These are phyloP conservation scores for Phytophthora nicotianae DNA, from an alignment of 352 stramenopile genomes.

Conservation along the genomic window DNA sequence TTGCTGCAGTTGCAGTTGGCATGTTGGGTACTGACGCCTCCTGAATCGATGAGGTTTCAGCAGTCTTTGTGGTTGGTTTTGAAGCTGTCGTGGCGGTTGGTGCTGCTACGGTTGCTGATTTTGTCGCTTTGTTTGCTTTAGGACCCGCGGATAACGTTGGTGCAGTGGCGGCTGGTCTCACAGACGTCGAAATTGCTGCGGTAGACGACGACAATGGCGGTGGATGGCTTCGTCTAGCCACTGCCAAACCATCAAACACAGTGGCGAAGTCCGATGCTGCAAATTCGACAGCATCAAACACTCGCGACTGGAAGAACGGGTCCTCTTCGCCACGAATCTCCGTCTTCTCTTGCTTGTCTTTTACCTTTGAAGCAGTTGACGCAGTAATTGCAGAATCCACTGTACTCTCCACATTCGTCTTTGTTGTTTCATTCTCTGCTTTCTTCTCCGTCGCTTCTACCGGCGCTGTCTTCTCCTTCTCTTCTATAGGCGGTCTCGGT, in stretches of 20 bases:
- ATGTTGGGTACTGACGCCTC: neutral
- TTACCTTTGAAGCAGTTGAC: neutral
- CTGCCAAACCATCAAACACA: conserved; percentile 39
- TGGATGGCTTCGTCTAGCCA: conserved; percentile 44
- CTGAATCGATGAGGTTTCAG: neutral
- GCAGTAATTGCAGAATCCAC: neutral
- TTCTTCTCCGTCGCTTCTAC: neutral
- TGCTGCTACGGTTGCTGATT: conserved; percentile 4
- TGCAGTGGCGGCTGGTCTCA: conserved; percentile 1
- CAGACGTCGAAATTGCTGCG: conserved; percentile 9
- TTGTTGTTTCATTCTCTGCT: neutral
- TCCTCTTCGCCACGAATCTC: conserved; percentile 1
- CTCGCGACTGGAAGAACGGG: conserved; percentile 41
- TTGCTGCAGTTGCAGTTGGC: neutral
- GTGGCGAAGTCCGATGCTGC: conserved; percentile 49
- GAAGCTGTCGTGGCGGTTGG: neutral
- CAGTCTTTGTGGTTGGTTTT: neutral
- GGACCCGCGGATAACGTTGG: neutral
- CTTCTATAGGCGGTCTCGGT: conserved; percentile 6
- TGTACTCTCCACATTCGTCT: neutral
- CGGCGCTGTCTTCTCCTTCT: neutral
- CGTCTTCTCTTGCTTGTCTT: neutral
- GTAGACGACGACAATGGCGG: conserved; percentile 11
- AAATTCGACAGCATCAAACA: conserved; percentile 50
- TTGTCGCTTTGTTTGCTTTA: conserved; percentile 12